Evolutionary conservation across 2,329 filamentous ascomycete genomes (phyloP), one percentile per base, ranked within the genome.

Genomic region (Ophiostoma pallidulum): DNA sequence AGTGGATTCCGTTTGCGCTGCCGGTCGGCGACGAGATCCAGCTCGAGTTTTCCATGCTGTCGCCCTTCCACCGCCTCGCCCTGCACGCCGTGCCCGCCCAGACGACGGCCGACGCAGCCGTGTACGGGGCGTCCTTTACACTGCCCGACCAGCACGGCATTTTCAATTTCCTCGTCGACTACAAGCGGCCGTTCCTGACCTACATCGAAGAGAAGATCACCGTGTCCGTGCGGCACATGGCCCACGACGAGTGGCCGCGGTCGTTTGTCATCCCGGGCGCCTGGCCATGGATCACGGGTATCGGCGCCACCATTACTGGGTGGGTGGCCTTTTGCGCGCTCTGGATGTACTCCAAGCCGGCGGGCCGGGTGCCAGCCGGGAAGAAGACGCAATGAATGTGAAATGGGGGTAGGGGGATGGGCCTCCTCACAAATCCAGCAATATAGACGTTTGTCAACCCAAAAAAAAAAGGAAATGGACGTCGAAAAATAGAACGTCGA

Each of bases 31-130:
- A 98, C 63, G 74, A 72, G 24, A 63, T 98, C 29, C 92, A 98
- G 67, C 86, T 98, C 53, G 92, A 98, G 67, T 96, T 97, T 73
- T 90, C 82, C 70, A 98, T 97, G 92, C 84, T 98, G 40, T 96
- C 91, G 2, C 91, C 92, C 48, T 97, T 96, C 79, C 84, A 96
- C 70, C 90, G 92, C 36, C 75, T 97, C 29, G 73, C 80, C 51
- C 80, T 98, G 37, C 33, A 48, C 19, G 75, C 78, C 14, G 54
- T 56, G 35, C 76, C 78, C 13, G 56, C 55, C 24, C 65, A 67
- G 28, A 72, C 72, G 22, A 83, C 80, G 2, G 66, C 73, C 47
- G 82, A 86, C 58, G 80, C 81, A 54, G 82, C 86, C 42, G 75
- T 85, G 52, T 98, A 83, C 72, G 75, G 76, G 53, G 75, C 78